Evolutionary conservation across 441 rosid species (phyloP).

Genomic region (Gossypium trilobum): DNA sequence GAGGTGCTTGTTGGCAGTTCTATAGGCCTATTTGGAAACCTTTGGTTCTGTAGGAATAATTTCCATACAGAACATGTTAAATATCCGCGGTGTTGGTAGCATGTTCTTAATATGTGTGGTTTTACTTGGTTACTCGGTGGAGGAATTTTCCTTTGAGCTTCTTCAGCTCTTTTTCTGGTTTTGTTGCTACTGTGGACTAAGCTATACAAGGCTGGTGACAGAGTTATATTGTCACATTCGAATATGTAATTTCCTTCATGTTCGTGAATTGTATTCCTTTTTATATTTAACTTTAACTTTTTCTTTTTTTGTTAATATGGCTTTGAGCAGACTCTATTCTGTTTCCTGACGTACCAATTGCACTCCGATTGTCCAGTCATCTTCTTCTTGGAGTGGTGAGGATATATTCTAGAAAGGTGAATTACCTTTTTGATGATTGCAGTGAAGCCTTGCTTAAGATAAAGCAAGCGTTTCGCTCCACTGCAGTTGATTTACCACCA

Average conservation of each 20-base stretch:
- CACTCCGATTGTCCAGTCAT: conserved; percentile 92
- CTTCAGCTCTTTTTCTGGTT: background rate
- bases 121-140: background rate
- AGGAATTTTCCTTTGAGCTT: background rate
- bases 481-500: conserved; percentile 96
- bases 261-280: background rate
- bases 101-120: background rate
- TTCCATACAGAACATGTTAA: background rate
- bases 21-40: background rate
- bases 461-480: conserved; percentile 98
- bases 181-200: background rate
- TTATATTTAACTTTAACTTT: background rate
- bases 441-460: conserved; percentile 95
- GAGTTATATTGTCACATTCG: background rate
- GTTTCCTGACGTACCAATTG: conserved; percentile 93
- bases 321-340: conserved; percentile 80
- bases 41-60: background rate
- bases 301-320: background rate
- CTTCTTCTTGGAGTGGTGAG: conserved; percentile 98
- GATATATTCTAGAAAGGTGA: conserved; percentile 94
- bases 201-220: background rate
- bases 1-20: background rate
- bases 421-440: conserved; percentile 98
- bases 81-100: background rate
- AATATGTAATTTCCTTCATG: background rate